These are phyloP conservation scores for Aureobasidium uvarum DNA, from an alignment of 2,329 filamentous ascomycete genomes.

Conservation along the genomic window DNA sequence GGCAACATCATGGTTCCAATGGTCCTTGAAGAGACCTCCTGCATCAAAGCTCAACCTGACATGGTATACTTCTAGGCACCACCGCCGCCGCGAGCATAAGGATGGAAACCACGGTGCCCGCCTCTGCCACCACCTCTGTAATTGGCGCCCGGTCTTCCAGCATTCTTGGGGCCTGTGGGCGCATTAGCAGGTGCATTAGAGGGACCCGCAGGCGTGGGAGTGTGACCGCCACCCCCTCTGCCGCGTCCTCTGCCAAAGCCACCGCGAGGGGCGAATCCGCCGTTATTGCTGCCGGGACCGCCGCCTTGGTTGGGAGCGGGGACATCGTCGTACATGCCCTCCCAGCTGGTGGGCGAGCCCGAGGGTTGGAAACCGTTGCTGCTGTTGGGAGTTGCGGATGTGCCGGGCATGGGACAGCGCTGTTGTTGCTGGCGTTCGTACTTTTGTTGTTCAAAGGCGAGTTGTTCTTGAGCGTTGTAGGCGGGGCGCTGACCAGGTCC, in stretches of 20 bases:
- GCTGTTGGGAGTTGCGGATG: conserved; percentile 40
- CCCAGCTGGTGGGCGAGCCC: conserved; percentile 80
- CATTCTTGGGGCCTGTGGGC: conserved; percentile 94
- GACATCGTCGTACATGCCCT: conserved; percentile 97
- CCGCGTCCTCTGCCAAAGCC: conserved; percentile 44
- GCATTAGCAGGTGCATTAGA: conserved; percentile 68
- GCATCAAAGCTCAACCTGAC: neutral
- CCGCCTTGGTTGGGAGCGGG: conserved; percentile 65
- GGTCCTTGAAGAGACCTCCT: neutral
- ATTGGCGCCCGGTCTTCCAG: conserved; percentile 84
- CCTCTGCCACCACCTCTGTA: conserved; percentile 87
- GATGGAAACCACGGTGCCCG: conserved; percentile 71
- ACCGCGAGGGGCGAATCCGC: conserved; percentile 42
- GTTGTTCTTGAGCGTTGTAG: conserved; percentile 69
- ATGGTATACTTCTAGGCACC: conserved; percentile 23
- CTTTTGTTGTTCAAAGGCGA: conserved; percentile 74
- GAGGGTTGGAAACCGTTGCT: conserved; percentile 49
- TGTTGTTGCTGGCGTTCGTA: conserved; percentile 67
- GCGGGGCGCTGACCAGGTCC: conserved; percentile 44
- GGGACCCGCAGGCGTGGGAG: conserved; percentile 41
- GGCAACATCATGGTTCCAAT: neutral
- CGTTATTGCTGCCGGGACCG: conserved; percentile 35
- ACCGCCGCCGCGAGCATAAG: conserved; percentile 55
- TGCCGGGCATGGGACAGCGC: conserved; percentile 14
- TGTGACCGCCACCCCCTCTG: conserved; percentile 38